Conservation (phyloP, 2,329 filamentous ascomycete species). For the Hypoxylon sp. region DNA sequence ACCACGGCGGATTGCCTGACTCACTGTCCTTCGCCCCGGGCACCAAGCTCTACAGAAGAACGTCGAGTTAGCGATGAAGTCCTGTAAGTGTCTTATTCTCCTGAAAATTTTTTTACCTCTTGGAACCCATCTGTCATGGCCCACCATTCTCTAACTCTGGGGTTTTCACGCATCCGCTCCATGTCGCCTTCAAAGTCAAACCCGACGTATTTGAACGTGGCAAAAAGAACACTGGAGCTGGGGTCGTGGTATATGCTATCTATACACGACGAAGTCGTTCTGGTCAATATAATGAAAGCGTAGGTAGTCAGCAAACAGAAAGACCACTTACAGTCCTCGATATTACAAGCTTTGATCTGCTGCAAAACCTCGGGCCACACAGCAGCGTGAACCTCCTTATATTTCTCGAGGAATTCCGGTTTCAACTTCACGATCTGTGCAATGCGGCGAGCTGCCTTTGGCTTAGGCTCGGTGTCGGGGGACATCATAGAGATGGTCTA, state of each 20-base stretch:
- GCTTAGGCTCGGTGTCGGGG: slow-evolving; percentile 45
- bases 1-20: slow-evolving; percentile 70
- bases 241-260: slow-evolving; percentile 79
- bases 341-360: slow-evolving; percentile 79
- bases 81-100: not conserved
- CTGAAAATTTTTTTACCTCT: slow-evolving; percentile 54
- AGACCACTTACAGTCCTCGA: slow-evolving; percentile 69
- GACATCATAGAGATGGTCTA: slow-evolving; percentile 11
- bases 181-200: slow-evolving; percentile 77
- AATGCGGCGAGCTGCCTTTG: slow-evolving; percentile 63
- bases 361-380: slow-evolving; percentile 82
- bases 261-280: slow-evolving; percentile 48
- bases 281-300: too few relatives aligned
- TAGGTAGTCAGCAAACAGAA: too few relatives aligned
- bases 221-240: slow-evolving; percentile 70
- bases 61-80: slow-evolving; percentile 2
- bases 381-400: slow-evolving; percentile 76
- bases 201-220: slow-evolving; percentile 81
- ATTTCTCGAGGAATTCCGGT: slow-evolving; percentile 70
- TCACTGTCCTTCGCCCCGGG: slow-evolving; percentile 67
- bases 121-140: slow-evolving; percentile 80
- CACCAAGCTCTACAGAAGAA: slow-evolving; percentile 53
- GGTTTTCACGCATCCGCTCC: slow-evolving; percentile 76
- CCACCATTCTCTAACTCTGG: slow-evolving; percentile 82
- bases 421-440: slow-evolving; percentile 78